Evolutionary conservation across 495 filamentous ascomycete genomes (phyloP).

Genomic region (Aspergillus conjunctus): DNA sequence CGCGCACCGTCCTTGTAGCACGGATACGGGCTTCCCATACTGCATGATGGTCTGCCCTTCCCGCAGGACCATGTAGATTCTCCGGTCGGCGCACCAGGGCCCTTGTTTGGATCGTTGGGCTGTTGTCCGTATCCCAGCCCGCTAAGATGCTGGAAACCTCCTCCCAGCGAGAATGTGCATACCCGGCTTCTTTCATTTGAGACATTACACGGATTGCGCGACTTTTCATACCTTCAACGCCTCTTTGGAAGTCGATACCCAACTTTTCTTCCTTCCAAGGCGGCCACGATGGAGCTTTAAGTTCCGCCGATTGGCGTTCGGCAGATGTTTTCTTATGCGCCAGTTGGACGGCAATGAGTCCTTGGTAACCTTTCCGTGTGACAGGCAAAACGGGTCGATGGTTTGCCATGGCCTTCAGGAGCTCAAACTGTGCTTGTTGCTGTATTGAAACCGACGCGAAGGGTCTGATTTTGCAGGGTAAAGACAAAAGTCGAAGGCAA

Average conservation of each 20-base stretch:
- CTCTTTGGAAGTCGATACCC: slow-evolving; percentile 59
- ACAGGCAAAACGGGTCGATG: slow-evolving; percentile 58
- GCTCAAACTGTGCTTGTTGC: slow-evolving; percentile 63
- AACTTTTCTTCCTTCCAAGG: slow-evolving; percentile 68
- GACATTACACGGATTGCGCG: slow-evolving; percentile 58
- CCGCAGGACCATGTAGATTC: slow-evolving; percentile 23
- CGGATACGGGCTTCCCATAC: slow-evolving; percentile 65
- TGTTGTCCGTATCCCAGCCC: slow-evolving; percentile 69
- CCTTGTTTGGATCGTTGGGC: slow-evolving; percentile 69
- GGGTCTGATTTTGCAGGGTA: slow-evolving; percentile 51
- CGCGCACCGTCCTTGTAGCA: slow-evolving; percentile 66
- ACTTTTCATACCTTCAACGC: slow-evolving; percentile 57
- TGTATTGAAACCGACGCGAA: slow-evolving; percentile 51
- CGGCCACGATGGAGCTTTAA: slow-evolving; percentile 68
- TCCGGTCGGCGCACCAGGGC: slow-evolving; percentile 33
- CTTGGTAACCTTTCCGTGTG: slow-evolving; percentile 63
- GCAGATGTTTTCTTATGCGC: slow-evolving; percentile 61
- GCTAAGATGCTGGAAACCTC: slow-evolving; percentile 55
- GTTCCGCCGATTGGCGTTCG: slow-evolving; percentile 59
- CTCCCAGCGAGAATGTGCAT: slow-evolving; percentile 58
- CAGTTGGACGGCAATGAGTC: slow-evolving; percentile 59
- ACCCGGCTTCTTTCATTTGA: slow-evolving; percentile 67
- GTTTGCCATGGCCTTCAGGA: slow-evolving; percentile 63
- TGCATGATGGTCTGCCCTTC: slow-evolving; percentile 22
- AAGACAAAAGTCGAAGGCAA: slow-evolving; percentile 57